A percentile compares a stretch with the other conserved stretches of the same genome.
Evolutionary conservation across 2,329 filamentous ascomycete genomes (phyloP).

Genomic region (Claviceps paspali): DNA sequence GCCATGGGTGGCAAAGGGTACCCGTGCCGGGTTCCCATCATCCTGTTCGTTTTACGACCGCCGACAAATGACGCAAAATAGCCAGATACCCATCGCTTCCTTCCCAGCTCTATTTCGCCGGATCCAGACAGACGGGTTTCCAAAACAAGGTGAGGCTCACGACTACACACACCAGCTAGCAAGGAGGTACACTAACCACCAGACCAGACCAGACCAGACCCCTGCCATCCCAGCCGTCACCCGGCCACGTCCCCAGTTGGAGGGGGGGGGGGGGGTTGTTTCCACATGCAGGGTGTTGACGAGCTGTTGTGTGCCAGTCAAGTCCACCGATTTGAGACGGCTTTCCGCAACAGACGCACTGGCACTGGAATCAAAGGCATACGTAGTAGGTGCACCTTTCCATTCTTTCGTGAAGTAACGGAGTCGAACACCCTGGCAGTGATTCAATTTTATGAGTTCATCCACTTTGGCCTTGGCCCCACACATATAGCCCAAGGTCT

Average conservation of each 20-base stretch:
- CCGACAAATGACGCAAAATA: neutral
- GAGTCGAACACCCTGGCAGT: neutral
- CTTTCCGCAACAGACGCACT: neutral
- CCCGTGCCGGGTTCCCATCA: neutral
- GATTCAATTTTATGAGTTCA: neutral
- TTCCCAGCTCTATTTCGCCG: neutral
- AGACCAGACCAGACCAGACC: too few species aligned
- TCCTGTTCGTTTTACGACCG: neutral
- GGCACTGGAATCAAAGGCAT: neutral
- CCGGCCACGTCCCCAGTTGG: too few species aligned
- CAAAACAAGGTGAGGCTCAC: neutral
- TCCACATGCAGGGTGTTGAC: neutral
- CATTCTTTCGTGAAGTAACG: neutral
- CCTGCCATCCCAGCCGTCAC: neutral
- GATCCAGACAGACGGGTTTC: neutral
- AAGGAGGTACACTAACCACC: neutral
- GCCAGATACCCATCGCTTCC: neutral
- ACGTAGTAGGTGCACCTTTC: neutral
- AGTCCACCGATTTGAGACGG: neutral
- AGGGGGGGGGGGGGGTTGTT: too few species aligned
- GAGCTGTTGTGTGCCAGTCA: neutral
- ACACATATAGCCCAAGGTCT: neutral
- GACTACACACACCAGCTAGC: neutral
- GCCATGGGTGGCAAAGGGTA: neutral
- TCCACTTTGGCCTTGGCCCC: neutral